Base-by-base conservation (phyloP, 2,329 filamentous ascomycete genomes). In the Colletotrichum sojae region DNA sequence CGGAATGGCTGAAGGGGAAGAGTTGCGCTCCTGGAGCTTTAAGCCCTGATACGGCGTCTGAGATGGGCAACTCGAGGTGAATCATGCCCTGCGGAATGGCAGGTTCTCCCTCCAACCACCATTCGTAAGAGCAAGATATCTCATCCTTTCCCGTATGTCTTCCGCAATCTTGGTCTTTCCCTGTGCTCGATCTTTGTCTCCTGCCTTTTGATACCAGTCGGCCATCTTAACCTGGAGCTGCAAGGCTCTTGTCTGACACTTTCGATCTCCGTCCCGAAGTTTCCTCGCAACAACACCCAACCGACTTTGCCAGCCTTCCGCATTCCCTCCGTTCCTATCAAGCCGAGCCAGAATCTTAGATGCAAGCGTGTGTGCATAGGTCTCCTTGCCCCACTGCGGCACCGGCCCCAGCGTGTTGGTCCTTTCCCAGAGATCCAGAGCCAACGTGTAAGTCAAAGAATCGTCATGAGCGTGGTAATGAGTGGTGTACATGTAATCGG, bases 211-310 rank as follows among this genome's bases (percentile, higher is more conserved):
- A 54, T 54, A 39, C 52, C 52, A 54, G 9, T 27, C 4, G 6
- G 52, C 52, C 52, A 54, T 20, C 52, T 20, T 54, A n/a, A n/a
- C 16, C 20, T n/a, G 16, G n/a, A 54, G 10, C 12, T 54, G 52
- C 52, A 54, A 54, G 36, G 52, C 52, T 54, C 52, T 54, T 36
- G 52, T 54, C 31, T 54, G 52, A n/a, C 52, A 54, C 18, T 54
- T n/a, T 15, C 52, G 52, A 27, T 54, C 52, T 18, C 52, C 52
- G 18, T 54, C 5, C 2, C 52, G 31, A 15, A 54, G 52, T 27
- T 20, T 39, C 27, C 8, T 39, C n/a, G 52, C 52, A 40, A 54
- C 25, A 18, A 6, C 16, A 39, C 6, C 9, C 52, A 54, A 54
- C 6, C 52, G 27, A 18, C 16, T n/a, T 36, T n/a, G n/a, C 52